These are phyloP conservation scores for Carpinus fangiana DNA, from an alignment of 306 rosid species.

Conservation along the genomic window DNA sequence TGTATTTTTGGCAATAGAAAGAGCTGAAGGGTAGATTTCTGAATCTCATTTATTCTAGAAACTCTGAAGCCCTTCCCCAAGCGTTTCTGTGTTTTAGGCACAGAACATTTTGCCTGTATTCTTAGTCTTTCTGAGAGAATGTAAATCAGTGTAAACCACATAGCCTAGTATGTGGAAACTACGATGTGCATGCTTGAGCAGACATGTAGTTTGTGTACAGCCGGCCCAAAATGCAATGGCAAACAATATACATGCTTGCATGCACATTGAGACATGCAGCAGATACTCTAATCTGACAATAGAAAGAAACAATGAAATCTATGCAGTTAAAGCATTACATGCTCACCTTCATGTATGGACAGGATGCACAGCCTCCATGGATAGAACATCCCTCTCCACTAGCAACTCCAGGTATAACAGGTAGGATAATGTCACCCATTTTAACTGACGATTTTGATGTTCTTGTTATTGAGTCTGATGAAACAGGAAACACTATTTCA, in stretches of 20 bases:
- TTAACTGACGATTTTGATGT: constrained; percentile 52
- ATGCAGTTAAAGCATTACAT: background rate
- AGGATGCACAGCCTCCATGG: constrained; percentile 96
- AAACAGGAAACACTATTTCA: constrained; percentile 94
- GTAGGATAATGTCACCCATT: constrained; percentile 50
- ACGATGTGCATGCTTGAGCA: background rate
- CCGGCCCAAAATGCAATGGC: background rate
- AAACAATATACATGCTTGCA: background rate
- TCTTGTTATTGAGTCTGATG: constrained; percentile 78
- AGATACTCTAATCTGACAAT: constrained; percentile 4
- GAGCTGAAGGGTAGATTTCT: no score
- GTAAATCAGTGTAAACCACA: background rate
- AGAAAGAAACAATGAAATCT: constrained; percentile 16
- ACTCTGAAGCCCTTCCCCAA: no score
- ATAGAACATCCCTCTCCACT: constrained; percentile 96
- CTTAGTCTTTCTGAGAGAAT: background rate
- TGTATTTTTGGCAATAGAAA: background rate
- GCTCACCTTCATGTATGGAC: constrained; percentile 98
- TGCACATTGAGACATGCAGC: background rate
- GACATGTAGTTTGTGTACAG: background rate
- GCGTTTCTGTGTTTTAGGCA: background rate
- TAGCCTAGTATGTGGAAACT: background rate
- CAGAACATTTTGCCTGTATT: background rate
- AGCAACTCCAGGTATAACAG: constrained; percentile 83
- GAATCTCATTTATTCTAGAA: no score